Percentiles rank a stretch among this genome's conserved stretches.
Evolutionary conservation across 805 yeast species (phyloP).

Genomic region (Zygosaccharomyces lentus): DNA sequence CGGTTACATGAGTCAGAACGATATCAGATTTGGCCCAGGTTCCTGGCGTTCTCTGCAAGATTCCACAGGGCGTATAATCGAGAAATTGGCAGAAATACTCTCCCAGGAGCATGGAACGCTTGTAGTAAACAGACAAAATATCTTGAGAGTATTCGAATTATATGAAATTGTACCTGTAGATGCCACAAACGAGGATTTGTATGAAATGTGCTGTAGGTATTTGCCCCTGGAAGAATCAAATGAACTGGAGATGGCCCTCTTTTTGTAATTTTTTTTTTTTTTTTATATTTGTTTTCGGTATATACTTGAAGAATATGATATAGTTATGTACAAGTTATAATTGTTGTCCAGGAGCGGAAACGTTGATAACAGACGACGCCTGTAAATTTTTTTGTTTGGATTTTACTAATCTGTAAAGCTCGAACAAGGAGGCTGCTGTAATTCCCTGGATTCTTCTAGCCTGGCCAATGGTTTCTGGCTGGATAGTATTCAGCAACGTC

Average conservation of each 20-base stretch:
- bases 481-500: conserved; percentile 59
- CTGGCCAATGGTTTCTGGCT: conserved; percentile 90
- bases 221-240: conserved; percentile 26
- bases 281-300: not conserved
- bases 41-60: conserved; percentile 19
- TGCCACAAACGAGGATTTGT: conserved; percentile 23
- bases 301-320: not conserved
- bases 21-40: conserved; percentile 8
- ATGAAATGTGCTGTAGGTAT: conserved; percentile 25
- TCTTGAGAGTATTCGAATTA: conserved; percentile 15
- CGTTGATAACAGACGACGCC: not conserved
- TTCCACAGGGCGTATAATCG: conserved; percentile 10
- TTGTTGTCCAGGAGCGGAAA: not conserved
- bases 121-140: conserved; percentile 13
- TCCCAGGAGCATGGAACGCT: conserved; percentile 9
- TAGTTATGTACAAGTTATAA: not conserved
- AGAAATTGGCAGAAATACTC: conserved; percentile 9
- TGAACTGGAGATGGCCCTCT: conserved; percentile 23
- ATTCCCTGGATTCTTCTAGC: conserved; percentile 93
- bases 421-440: conserved; percentile 88
- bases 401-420: conserved; percentile 54
- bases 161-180: conserved; percentile 13
- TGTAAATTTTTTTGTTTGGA: conserved; percentile 23
- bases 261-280: conserved; percentile 4
- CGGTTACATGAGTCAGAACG: conserved; percentile 5